Percentiles rank a stretch among this genome's conserved stretches.
Conservation (phyloP, 495 filamentous ascomycete genomes). For the Oidiodendron maius region DNA sequence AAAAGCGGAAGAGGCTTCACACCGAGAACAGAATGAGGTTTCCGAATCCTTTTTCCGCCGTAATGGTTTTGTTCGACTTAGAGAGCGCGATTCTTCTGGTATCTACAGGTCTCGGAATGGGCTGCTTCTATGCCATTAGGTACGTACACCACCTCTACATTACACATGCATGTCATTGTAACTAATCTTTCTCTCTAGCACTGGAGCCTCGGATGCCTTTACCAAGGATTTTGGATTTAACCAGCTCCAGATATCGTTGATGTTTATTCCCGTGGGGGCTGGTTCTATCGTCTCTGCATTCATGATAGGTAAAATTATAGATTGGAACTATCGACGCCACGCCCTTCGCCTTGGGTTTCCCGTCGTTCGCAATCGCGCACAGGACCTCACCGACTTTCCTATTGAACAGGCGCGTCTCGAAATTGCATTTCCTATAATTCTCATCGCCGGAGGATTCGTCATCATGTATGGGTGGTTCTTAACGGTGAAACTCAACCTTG, state of each 20-base stretch:
- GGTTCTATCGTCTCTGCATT: constrained; percentile 57
- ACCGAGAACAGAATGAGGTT: constrained; percentile 30
- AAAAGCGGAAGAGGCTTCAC: constrained; percentile 12
- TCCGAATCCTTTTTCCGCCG: constrained; percentile 50
- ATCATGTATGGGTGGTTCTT: constrained; percentile 56
- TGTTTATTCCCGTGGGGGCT: constrained; percentile 52
- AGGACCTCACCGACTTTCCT: constrained; percentile 52
- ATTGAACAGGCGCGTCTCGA: constrained; percentile 60
- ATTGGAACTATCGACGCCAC: constrained; percentile 48
- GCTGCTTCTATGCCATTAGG: constrained; percentile 17
- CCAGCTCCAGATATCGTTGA: constrained; percentile 53
- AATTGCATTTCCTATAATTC: constrained; percentile 45
- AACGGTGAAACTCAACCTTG: constrained; percentile 34
- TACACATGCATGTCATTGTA: background rate
- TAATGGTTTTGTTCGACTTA: constrained; percentile 3
- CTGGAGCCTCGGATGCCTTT: constrained; percentile 44
- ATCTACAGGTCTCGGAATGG: constrained; percentile 6
- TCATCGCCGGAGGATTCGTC: constrained; percentile 31
- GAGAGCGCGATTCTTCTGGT: constrained; percentile 13
- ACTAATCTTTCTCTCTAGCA: constrained; percentile 13
- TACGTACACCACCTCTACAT: background rate
- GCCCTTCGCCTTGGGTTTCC: constrained; percentile 36
- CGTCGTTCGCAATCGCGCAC: constrained; percentile 37
- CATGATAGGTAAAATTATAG: constrained; percentile 47
- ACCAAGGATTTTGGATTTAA: constrained; percentile 50